Conservation (phyloP, 164 flowering plant genomes). For the Protea cynaroides region DNA sequence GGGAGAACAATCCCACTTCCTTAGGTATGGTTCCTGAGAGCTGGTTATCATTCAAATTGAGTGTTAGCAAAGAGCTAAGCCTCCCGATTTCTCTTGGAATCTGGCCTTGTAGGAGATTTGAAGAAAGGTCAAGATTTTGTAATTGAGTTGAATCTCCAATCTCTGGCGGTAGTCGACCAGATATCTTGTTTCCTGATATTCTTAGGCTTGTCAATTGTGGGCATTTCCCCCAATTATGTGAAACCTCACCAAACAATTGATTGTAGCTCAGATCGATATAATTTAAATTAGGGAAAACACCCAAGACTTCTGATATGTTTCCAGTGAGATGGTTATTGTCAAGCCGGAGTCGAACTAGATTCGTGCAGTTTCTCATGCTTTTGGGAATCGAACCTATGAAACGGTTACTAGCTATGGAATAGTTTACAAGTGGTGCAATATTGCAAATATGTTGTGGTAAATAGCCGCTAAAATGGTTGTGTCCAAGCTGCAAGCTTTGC, state of each 20-base stretch:
- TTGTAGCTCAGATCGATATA: conserved; percentile 7
- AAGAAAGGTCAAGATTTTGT: conserved; percentile 2
- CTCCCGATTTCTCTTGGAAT: background rate
- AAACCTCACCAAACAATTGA: conserved; percentile 5
- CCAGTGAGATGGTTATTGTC: conserved; percentile 9
- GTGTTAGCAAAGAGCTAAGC: background rate
- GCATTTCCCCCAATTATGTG: conserved; percentile 5
- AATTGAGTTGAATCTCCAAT: background rate
- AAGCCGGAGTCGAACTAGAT: conserved; percentile 1
- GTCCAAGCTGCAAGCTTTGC: background rate
- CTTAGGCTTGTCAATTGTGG: background rate
- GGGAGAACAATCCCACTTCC: conserved; percentile 3
- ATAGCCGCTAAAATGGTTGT: background rate
- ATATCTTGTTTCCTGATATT: background rate
- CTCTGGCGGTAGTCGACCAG: conserved; percentile 5
- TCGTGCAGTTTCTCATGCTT: conserved; percentile 10
- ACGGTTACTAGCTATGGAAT: background rate
- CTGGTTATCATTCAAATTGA: background rate
- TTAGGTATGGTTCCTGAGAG: conserved; percentile 4
- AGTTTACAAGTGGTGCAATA: background rate
- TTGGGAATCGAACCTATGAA: conserved; percentile 5
- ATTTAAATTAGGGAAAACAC: conserved; percentile 5
- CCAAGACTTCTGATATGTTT: conserved; percentile 8
- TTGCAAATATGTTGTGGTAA: background rate
- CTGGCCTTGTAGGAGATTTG: conserved; percentile 8